Conservation (phyloP, 2,329 filamentous ascomycete species). For the Colletotrichum limetticola region DNA sequence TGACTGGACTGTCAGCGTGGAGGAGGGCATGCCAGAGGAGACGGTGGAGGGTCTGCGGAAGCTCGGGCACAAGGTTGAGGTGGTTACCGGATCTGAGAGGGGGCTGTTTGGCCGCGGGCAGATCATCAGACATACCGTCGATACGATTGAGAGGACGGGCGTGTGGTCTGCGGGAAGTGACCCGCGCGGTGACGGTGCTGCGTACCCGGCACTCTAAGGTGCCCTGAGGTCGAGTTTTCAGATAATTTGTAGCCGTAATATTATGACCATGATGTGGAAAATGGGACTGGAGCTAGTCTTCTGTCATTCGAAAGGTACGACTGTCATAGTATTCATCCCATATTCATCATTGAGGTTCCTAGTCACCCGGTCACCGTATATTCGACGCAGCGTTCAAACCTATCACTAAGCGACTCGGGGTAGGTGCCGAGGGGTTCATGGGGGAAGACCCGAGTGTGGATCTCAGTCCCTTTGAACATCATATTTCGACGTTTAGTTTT, state of each 20-base stretch:
- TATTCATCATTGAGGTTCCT: background rate
- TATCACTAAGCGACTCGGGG: no score
- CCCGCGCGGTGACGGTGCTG: constrained; percentile 82
- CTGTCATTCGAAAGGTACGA: background rate
- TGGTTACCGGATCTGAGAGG: constrained; percentile 74
- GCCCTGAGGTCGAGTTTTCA: background rate
- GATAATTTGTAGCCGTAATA: background rate
- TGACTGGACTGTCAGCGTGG: constrained; percentile 77
- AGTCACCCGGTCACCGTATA: background rate
- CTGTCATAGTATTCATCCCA: background rate
- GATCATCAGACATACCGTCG: constrained; percentile 81
- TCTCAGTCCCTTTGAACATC: no score
- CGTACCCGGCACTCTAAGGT: constrained; percentile 57
- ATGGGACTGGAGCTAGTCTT: fast-evolving
- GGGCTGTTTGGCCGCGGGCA: constrained; percentile 87
- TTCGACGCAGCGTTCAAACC: no score
- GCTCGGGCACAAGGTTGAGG: constrained; percentile 78
- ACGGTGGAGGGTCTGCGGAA: constrained; percentile 73
- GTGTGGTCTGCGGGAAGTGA: constrained; percentile 94
- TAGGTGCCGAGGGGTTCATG: no score
- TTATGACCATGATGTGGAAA: background rate
- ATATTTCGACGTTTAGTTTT: no score
- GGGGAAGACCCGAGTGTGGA: no score
- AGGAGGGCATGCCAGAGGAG: constrained; percentile 81
- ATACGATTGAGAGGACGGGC: constrained; percentile 72